Conservation (phyloP, 176 grass and related monocot species). For the Aegilops longissima region DNA sequence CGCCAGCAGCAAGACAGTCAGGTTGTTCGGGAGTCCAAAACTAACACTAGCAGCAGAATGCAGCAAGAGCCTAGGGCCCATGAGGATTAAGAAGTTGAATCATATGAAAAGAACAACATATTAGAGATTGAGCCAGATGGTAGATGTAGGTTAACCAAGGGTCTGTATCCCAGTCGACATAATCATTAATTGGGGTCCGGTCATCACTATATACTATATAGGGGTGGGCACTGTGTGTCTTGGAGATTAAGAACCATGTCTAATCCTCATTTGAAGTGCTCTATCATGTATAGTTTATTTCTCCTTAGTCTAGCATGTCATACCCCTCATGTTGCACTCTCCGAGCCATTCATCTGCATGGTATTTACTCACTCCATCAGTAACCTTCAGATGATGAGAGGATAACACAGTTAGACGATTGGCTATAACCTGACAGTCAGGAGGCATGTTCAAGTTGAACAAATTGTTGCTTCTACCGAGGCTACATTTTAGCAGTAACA, state of each 20-base stretch:
- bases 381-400: not conserved
- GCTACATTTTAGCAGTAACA: not conserved
- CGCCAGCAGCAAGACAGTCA: not conserved
- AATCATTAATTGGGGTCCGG: not conserved
- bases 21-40: not conserved
- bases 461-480: not conserved
- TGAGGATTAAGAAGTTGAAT: not conserved
- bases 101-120: not conserved
- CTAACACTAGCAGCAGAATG: not conserved
- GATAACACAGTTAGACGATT: not conserved
- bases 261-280: not conserved
- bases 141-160: not conserved
- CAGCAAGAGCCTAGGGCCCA: not conserved
- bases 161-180: not conserved
- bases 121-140: not conserved
- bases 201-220: not conserved
- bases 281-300: not conserved
- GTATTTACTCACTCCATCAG: not conserved
- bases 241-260: not conserved
- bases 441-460: conserved; percentile 19
- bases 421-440: not conserved
- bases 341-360: not conserved
- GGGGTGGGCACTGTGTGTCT: not conserved
- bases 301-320: not conserved
- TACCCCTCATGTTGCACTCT: not conserved